phyloP scores from a whole-genome alignment of 1,139 yeast species.

The Diutina scorzettiae region DNA sequence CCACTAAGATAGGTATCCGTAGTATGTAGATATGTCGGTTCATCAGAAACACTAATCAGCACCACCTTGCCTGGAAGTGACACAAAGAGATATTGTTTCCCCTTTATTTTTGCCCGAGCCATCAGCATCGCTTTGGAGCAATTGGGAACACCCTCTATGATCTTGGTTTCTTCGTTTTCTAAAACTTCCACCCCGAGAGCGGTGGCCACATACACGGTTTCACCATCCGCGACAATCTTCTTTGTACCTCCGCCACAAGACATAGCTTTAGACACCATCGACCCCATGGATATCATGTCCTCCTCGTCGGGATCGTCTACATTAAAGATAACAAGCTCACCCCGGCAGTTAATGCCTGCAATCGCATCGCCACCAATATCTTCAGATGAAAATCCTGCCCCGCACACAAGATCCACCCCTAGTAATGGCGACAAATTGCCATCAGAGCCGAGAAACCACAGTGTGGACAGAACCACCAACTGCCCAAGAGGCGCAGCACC shows the following conservation, averaged over 20 bases:
- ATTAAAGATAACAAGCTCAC: conserved; percentile 45
- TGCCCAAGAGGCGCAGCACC: conserved; percentile 24
- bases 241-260: background rate
- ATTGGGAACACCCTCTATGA: background rate
- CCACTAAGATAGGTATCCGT: background rate
- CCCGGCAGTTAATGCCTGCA: conserved; percentile 43
- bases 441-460: conserved; percentile 7
- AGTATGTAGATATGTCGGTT: background rate
- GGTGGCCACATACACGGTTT: background rate
- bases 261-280: background rate
- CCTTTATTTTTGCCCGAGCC: background rate
- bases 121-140: conserved; percentile 1
- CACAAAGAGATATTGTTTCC: conserved; percentile 3
- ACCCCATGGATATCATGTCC: background rate
- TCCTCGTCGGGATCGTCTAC: conserved; percentile 24
- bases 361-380: conserved; percentile 53
- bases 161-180: no score
- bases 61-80: background rate
- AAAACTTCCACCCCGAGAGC: background rate
- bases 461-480: conserved; percentile 11
- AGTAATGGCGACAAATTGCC: conserved; percentile 29
- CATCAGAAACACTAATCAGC: background rate
- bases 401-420: conserved; percentile 17
- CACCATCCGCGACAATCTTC: background rate
- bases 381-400: conserved; percentile 48